A percentile compares a stretch with the other conserved stretches of the same genome.
Conservation (phyloP, 345 rosid species). For the Punica granatum region DNA sequence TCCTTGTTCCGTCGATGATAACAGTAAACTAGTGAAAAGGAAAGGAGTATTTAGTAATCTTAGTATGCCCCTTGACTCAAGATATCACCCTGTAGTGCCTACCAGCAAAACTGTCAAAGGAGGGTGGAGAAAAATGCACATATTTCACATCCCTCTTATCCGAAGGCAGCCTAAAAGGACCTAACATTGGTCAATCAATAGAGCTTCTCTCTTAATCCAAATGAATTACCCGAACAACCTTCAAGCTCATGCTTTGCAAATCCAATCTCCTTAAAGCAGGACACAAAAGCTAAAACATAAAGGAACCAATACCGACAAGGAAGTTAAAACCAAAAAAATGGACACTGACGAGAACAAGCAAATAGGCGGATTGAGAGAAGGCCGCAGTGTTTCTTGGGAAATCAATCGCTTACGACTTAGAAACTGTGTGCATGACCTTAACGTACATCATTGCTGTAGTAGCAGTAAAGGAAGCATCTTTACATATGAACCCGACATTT, state of each 20-base stretch:
- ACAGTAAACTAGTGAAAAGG: too few species aligned
- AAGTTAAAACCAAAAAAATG: too few species aligned
- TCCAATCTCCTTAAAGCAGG: too few species aligned
- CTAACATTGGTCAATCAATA: background rate
- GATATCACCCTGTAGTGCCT: background rate
- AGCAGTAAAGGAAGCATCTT: background rate
- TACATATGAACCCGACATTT: background rate
- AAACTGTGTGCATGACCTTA: background rate
- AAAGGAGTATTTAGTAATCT: too few species aligned
- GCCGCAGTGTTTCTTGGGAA: too few species aligned
- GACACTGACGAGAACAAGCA: background rate
- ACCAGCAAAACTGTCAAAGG: background rate
- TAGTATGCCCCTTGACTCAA: background rate
- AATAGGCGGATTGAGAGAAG: too few species aligned
- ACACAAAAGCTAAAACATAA: too few species aligned
- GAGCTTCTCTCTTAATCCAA: background rate
- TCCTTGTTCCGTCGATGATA: too few species aligned
- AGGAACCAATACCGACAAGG: background rate
- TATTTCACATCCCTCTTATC: background rate
- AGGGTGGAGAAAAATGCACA: background rate
- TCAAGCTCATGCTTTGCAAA: background rate
- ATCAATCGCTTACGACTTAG: too few species aligned
- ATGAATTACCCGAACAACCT: background rate
- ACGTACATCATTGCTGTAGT: background rate
- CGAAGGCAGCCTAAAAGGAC: background rate